Evolutionary conservation across 1,284 basidiomycete species (phyloP), one percentile per base, ranked within the genome.

Genomic region (Ustilago bromivora): DNA sequence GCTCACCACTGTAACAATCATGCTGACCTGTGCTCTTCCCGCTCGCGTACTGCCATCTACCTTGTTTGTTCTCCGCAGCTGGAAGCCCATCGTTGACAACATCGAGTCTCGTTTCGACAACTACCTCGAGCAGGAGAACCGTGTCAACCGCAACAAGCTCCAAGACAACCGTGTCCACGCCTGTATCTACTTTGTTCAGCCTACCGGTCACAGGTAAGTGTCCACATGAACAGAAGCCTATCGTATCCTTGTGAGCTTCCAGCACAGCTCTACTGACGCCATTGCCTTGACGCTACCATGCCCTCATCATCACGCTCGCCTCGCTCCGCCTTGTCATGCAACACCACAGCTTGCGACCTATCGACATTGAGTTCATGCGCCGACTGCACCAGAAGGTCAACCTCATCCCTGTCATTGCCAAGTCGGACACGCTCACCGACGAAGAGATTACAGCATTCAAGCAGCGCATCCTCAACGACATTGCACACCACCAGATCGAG

Each of bases 41-140:
- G 4, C 53, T 13, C 28, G 17, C 53, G 0, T 28, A 28, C 8
- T 40, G n/a, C n/a, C n/a, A 19, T 8, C 34, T n/a, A 35, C 17
- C 23, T 36, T 4, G 32, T 41, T 34, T 12, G 9, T 57, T 32
- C 23, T 23, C 34, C 19, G 28, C 61, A 79, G 82, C 72, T 85
- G 84, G 84, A 83, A 84, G 61, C 84, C 84, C 15, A 82, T 85
- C 61, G 79, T 84, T 38, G 82, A 85, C 66, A 84, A 84, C 71
- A 85, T 85, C 72, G 83, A 85, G 58, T 81, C 84, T 23, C 79
- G 84, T 52, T 84, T 84, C 67, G 84, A 85, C 67, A 71, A 79
- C 61, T 85, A 84, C 74, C 80, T 85, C 41, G 84, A 85, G 68
- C 84, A 85, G 76, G 84, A 85, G 78, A 85, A 85, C 71, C 78